Percentiles rank a stretch among this genome's conserved stretches.
Evolutionary conservation across 2,329 filamentous ascomycete genomes (phyloP).

Genomic region (Graphilbum fragrans): DNA sequence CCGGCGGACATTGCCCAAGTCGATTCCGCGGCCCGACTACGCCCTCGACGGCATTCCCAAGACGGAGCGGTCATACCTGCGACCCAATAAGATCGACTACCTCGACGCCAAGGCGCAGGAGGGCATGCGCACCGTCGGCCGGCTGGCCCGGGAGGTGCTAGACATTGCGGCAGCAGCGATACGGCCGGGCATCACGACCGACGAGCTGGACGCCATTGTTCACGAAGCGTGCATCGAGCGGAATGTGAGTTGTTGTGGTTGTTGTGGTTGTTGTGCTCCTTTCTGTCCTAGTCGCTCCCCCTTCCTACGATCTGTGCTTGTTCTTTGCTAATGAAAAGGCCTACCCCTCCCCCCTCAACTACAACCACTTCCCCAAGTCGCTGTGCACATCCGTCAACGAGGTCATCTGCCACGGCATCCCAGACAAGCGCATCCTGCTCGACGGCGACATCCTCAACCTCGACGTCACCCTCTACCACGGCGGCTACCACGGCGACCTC

Average conservation of each 20-base stretch:
- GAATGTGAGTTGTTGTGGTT: conserved; percentile 48
- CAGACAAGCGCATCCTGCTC: conserved; percentile 72
- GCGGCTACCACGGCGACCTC: conserved; percentile 88
- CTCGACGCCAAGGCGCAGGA: conserved; percentile 71
- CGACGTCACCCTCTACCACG: conserved; percentile 88
- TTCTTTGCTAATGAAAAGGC: conserved; percentile 42
- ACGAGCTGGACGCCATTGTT: conserved; percentile 87
- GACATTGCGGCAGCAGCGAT: conserved; percentile 78
- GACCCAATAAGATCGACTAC: conserved; percentile 71
- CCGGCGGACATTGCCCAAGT: conserved; percentile 60
- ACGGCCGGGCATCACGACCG: conserved; percentile 87
- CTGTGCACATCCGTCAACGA: conserved; percentile 95
- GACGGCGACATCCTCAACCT: conserved; percentile 98
- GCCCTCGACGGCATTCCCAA: conserved; percentile 67
- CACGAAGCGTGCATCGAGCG: conserved; percentile 91
- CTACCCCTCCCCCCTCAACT: conserved; percentile 91
- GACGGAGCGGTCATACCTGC: conserved; percentile 46
- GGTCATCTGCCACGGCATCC: conserved; percentile 97
- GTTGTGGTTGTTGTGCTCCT: not conserved
- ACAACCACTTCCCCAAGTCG: conserved; percentile 94
- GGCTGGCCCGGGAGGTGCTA: conserved; percentile 76
- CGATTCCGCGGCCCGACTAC: conserved; percentile 79
- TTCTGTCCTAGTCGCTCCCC: not conserved
- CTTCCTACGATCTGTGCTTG: not conserved
- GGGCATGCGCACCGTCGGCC: conserved; percentile 87